These are phyloP conservation scores for Lentinula detonsa DNA, from an alignment of 768 basidiomycete genomes.

Conservation along the genomic window DNA sequence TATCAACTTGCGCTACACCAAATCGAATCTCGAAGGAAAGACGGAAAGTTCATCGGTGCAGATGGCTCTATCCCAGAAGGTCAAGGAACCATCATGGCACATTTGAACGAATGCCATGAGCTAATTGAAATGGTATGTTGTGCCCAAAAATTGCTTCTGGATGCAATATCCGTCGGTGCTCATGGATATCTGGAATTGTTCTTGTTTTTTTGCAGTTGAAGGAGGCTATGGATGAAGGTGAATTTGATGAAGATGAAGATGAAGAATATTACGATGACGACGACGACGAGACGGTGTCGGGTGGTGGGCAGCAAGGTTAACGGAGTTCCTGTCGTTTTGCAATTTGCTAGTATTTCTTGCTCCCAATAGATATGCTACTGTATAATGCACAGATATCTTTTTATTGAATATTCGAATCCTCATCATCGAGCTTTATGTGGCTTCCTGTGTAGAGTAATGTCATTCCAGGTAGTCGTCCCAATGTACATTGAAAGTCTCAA, in stretches of 20 bases:
- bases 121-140: constrained; percentile 81
- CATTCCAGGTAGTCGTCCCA: too few species aligned
- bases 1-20: constrained; percentile 94
- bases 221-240: constrained; percentile 76
- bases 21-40: constrained; percentile 88
- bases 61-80: constrained; percentile 93
- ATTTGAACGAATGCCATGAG: constrained; percentile 95
- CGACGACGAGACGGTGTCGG: constrained; percentile 5
- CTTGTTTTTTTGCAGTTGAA: constrained; percentile 39
- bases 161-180: too few species aligned
- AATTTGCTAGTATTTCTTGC: not conserved
- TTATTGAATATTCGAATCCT: not conserved
- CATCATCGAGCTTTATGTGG: too few species aligned
- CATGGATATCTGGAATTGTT: not conserved
- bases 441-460: too few species aligned
- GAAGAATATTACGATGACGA: constrained; percentile 15
- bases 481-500: too few species aligned
- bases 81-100: constrained; percentile 93
- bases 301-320: not conserved
- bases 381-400: not conserved
- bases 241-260: constrained; percentile 48
- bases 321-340: not conserved
- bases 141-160: not conserved
- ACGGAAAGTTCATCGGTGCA: constrained; percentile 86
- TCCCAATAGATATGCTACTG: not conserved